Percentiles rank a stretch among this genome's conserved stretches.
phyloP scores from a whole-genome alignment of 1,284 basidiomycete genomes.

The Rhodotorula sp. region DNA sequence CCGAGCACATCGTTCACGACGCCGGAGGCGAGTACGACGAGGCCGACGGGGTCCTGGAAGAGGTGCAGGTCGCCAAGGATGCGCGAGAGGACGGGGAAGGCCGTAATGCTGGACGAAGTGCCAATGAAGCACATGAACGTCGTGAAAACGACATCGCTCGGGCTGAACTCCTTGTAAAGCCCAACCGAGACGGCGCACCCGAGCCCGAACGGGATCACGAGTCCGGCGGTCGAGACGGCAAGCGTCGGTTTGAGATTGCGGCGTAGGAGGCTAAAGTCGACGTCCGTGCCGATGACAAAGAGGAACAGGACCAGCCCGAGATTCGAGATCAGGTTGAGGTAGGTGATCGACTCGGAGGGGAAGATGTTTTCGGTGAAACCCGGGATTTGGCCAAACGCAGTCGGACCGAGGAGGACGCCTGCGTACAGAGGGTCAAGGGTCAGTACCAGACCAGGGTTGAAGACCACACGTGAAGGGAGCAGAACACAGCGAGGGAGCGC shows the following conservation, averaged over 20 bases:
- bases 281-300: constrained; percentile 20
- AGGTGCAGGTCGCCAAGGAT: constrained; percentile 72
- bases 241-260: constrained; percentile 44
- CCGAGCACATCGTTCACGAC: constrained; percentile 71
- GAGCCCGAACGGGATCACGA: constrained; percentile 77
- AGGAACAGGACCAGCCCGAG: constrained; percentile 65
- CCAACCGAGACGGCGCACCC: constrained; percentile 79
- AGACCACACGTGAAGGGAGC: too few species aligned
- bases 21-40: constrained; percentile 88
- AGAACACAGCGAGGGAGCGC: too few species aligned
- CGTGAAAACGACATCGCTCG: constrained; percentile 62
- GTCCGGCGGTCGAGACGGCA: constrained; percentile 63
- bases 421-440: too few species aligned
- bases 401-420: constrained; percentile 50
- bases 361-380: constrained; percentile 83
- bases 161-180: constrained; percentile 78
- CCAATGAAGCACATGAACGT: constrained; percentile 90
- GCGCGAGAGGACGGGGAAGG: constrained; percentile 76
- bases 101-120: constrained; percentile 56
- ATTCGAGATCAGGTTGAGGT: constrained; percentile 80
- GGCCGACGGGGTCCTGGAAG: constrained; percentile 87
- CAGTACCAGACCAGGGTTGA: too few species aligned
- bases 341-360: constrained; percentile 68
- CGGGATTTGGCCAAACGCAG: constrained; percentile 68
- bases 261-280: constrained; percentile 71